These are phyloP conservation scores for Cladophialophora psammophila DNA, from an alignment of 2,329 filamentous ascomycete species.

Conservation along the genomic window DNA sequence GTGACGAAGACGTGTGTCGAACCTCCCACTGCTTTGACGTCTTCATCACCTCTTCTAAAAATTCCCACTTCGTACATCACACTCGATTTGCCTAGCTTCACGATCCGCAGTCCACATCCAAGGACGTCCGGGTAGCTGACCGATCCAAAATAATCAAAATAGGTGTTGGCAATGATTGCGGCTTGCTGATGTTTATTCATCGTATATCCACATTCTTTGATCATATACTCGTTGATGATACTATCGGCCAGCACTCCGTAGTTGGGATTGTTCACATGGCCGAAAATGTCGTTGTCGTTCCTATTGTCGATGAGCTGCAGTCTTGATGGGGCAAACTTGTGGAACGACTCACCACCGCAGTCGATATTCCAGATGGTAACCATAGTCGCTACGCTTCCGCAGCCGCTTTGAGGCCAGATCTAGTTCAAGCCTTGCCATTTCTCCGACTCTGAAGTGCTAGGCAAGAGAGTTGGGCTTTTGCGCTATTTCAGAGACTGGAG, in stretches of 20 bases:
- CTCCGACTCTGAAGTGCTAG: not conserved
- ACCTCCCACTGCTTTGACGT: slow-evolving; percentile 82
- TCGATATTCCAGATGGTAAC: slow-evolving; percentile 38
- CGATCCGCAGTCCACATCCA: slow-evolving; percentile 81
- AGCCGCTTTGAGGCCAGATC: slow-evolving; percentile 38
- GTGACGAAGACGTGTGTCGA: slow-evolving; percentile 92
- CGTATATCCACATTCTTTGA: slow-evolving; percentile 75
- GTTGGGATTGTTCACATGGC: slow-evolving; percentile 89
- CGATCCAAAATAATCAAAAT: slow-evolving; percentile 84
- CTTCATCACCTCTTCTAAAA: slow-evolving; percentile 75
- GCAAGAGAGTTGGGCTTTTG: not conserved
- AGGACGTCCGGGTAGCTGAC: slow-evolving; percentile 83
- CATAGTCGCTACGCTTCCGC: slow-evolving; percentile 37
- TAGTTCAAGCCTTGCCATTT: slow-evolving; percentile 21
- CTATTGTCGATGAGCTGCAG: slow-evolving; percentile 51
- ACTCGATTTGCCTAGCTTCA: slow-evolving; percentile 83
- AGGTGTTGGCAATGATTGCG: slow-evolving; percentile 82
- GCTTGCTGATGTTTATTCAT: slow-evolving; percentile 76
- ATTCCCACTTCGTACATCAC: slow-evolving; percentile 90
- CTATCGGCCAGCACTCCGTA: slow-evolving; percentile 91
- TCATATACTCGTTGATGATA: slow-evolving; percentile 86
- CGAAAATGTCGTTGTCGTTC: slow-evolving; percentile 94
- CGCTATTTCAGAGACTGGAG: not conserved
- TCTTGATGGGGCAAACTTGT: not conserved
- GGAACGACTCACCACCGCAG: slow-evolving; percentile 35